These are phyloP conservation scores for Lunularia cruciata DNA, from an alignment of 225 moss, liverwort and hornwort genomes.

Conservation along the genomic window DNA sequence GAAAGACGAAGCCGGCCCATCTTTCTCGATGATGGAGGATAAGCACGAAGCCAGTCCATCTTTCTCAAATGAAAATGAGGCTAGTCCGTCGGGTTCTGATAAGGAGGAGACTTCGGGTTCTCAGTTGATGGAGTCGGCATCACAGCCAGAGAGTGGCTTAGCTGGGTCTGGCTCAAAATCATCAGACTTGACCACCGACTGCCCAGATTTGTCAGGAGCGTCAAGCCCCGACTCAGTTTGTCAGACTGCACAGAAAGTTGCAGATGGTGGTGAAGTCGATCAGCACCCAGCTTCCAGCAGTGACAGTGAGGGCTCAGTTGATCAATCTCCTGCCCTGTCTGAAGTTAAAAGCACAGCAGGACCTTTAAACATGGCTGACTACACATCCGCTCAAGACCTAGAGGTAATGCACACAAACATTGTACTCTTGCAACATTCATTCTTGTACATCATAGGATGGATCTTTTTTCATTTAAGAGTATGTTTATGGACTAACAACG, in stretches of 20 bases:
- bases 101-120: slow-evolving; percentile 14
- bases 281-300: slow-evolving; percentile 3
- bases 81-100: not conserved
- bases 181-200: not conserved
- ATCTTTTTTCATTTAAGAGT: no score
- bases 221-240: no score
- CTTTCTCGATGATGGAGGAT: slow-evolving; percentile 38
- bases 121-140: not conserved
- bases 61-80: slow-evolving; percentile 25
- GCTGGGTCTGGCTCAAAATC: not conserved
- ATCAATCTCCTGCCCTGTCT: slow-evolving; percentile 1
- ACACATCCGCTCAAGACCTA: slow-evolving; percentile 48
- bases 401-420: slow-evolving; percentile 34
- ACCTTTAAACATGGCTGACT: slow-evolving; percentile 46
- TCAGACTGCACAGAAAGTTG: no score
- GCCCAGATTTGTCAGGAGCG: no score
- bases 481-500: not conserved
- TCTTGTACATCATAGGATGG: no score
- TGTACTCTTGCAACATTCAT: not conserved
- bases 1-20: slow-evolving; percentile 42
- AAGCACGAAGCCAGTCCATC: slow-evolving; percentile 39
- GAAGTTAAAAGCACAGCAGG: slow-evolving; percentile 19
- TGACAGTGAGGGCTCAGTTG: not conserved
- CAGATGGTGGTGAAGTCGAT: no score
- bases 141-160: not conserved